Evolutionary conservation across 2,329 filamentous ascomycete species (phyloP), one percentile per base, ranked within the genome.

Genomic region (Coniella vitis): DNA sequence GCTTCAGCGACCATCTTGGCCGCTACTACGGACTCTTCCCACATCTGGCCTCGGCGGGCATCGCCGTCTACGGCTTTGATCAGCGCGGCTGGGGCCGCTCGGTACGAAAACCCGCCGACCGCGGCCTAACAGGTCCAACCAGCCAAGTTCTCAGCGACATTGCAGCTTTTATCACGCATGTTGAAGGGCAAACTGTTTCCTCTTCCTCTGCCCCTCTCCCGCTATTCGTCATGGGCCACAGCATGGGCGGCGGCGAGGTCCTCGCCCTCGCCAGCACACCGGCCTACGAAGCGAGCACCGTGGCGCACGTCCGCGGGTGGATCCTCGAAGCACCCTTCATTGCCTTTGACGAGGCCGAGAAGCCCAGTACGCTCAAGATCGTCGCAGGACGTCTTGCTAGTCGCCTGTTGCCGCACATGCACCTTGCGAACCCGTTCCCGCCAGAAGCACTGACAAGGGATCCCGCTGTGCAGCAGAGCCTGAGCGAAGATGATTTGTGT

Each of bases 1-100:
- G 90, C 60, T 96, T 90, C 74, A 89, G 82, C 65, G 90, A 95
- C 66, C 88, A 94, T 66, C 72, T 86, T 64, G 82, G 86, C 66
- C 79, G 81, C 51, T 94, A 95, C 69, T 77, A 82, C 61, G 74
- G 76, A 48, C 77, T 95, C 60, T 91, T 93, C 68, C 75, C 81
- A 5, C 70, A 69, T 13, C 76, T 96, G 41, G 84, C 86, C 19
- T 69, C 72, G 10, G 76, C 76, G 47, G 87, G 86, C 54, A 90
- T 96, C 58, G 81, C 87, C 60, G 78, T 88, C 41, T 79, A 85
- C 60, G 76, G 80, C 54, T 87, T 90, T 63, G 90, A 96, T 65
- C 90, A 95, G 72, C 83, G 81, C 64, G 90, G 90, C 63, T 96
- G 90, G 90, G 90, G 90, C 53, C 82, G 79, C 48, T 86, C 81